Percentiles rank a stretch among this genome's conserved stretches.
Conservation (phyloP, 2,329 filamentous ascomycete species). For the Pseudogymnoascus sp. region DNA sequence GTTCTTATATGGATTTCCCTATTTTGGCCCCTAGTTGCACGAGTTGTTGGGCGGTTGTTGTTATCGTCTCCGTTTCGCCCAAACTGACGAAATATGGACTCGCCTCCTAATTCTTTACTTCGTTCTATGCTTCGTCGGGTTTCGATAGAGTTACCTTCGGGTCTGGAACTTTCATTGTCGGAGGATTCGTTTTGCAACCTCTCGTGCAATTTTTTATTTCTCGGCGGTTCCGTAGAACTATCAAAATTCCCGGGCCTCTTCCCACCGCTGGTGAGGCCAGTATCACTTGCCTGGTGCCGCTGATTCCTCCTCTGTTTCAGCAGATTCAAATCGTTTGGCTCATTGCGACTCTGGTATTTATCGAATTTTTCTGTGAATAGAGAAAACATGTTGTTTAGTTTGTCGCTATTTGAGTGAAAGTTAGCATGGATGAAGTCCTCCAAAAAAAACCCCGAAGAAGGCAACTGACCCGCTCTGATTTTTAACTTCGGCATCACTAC, state of each 20-base stretch:
- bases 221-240: not conserved
- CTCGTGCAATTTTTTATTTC: not conserved
- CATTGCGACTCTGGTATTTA: not conserved
- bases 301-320: not conserved
- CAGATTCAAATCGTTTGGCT: not conserved
- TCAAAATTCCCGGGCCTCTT: not conserved
- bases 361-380: not conserved
- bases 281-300: not conserved
- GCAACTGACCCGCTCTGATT: not conserved
- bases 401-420: not conserved
- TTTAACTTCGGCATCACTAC: not conserved
- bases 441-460: not conserved
- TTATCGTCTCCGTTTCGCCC: not conserved
- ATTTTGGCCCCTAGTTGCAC: slow-evolving; percentile 5
- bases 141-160: not conserved
- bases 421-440: not conserved
- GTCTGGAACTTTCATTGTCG: not conserved
- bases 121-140: not conserved
- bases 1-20: not conserved
- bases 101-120: not conserved
- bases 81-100: not conserved
- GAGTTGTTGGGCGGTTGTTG: not conserved
- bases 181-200: not conserved
- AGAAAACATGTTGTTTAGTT: not conserved
- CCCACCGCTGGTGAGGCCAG: not conserved